Evolutionary conservation across 2,329 filamentous ascomycete species (phyloP).

Genomic region (Metarhizium humberi): DNA sequence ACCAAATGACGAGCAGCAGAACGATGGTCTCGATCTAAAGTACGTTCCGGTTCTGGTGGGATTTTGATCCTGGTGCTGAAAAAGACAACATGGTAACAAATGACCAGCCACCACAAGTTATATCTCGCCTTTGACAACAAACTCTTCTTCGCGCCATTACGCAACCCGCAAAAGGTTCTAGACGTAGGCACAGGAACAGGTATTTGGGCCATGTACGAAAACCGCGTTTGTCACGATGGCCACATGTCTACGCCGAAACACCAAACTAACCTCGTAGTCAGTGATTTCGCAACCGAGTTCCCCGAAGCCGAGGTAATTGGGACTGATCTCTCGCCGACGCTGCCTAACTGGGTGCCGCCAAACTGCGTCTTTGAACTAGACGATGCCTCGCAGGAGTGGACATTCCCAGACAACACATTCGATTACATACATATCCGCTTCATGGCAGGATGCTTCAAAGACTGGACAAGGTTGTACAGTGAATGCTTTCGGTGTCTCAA

Average conservation of each 20-base stretch:
- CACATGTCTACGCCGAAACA: too few relatives aligned
- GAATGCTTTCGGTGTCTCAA: not conserved
- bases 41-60: too few relatives aligned
- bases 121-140: conserved; percentile 20
- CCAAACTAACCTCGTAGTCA: too few relatives aligned
- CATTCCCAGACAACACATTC: not conserved
- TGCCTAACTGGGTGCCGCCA: not conserved
- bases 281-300: conserved; percentile 12
- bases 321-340: conserved; percentile 25
- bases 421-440: not conserved
- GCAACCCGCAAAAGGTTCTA: conserved; percentile 25
- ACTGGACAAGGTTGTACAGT: not conserved
- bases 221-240: too few relatives aligned
- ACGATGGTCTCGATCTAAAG: too few relatives aligned
- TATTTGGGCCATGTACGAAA: not conserved
- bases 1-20: too few relatives aligned
- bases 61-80: too few relatives aligned
- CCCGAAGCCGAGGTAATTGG: conserved; percentile 28
- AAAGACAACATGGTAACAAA: too few relatives aligned
- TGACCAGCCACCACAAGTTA: conserved; percentile 13
- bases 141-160: conserved; percentile 19
- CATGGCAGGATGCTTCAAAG: not conserved
- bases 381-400: not conserved
- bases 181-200: conserved; percentile 31
- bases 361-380: not conserved